Evolutionary conservation across 441 rosid genomes (phyloP), one percentile per base, ranked within the genome.

Genomic region (Pelargonium exstipulatum): DNA sequence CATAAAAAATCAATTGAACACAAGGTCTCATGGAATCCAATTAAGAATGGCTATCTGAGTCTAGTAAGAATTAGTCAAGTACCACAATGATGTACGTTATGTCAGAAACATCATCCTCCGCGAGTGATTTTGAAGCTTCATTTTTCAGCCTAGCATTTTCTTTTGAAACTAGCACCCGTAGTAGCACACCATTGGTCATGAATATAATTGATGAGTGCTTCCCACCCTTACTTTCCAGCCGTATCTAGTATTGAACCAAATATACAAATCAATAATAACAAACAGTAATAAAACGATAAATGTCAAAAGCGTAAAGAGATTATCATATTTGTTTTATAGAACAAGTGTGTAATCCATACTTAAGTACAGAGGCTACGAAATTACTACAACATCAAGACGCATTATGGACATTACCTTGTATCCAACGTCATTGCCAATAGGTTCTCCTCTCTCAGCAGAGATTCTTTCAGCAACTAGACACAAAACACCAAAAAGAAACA

Each of bases 41-140:
- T 60, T 58, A 62, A 26, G 60, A 72, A 66, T 43, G 57, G 45
- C 17, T 26, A 43, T 45, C 18, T 48, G 66, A 51, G 45, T 62
- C 17, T 9, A 2, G 20, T 3, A 24, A 68, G 48, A 60, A 42
- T 2, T 64, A 69, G 61, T 37, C 51, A 71, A 61, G 68, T 95
- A 95, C 99, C 97, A 92, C 94, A 84, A 95, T 86, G 76, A 95
- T 88, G 85, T 95, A 96, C 75, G 99, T 89, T 73, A 95, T 77
- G 72, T 80, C 88, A 65, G 87, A 86, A 73, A 85, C 67, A 76
- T 72, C 82, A 64, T 74, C 81, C 63, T 76, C 77, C 35, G 70
- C 69, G 0, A 5, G 66, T 48, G 64, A 74, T 13, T 60, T 69
- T 42, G 78, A 71, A 68, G 78, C 73, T 71, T 80, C 82, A 49